Conservation (phyloP, 208 protist species). For the Leishmania major region DNA sequence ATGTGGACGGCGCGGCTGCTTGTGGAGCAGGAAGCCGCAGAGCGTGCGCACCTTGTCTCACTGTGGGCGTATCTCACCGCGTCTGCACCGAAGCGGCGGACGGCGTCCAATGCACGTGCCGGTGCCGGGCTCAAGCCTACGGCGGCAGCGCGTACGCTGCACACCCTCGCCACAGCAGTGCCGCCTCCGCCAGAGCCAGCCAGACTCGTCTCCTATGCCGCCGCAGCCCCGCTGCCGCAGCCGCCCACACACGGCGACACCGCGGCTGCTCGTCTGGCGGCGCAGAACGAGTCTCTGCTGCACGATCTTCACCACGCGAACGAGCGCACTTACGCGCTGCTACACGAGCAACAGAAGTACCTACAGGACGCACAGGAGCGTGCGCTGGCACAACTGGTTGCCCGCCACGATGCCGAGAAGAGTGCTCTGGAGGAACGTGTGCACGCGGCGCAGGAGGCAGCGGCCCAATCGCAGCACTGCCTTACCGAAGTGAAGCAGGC, state of each 20-base stretch:
- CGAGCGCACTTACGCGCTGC: conserved; percentile 4
- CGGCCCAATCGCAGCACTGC: background rate
- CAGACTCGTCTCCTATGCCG: background rate
- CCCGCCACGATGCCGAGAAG: conserved; percentile 31
- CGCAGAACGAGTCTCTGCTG: conserved; percentile 15
- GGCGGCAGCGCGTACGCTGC: background rate
- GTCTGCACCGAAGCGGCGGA: background rate
- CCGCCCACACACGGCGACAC: background rate
- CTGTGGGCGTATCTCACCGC: conserved; percentile 8
- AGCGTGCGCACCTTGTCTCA: conserved; percentile 14
- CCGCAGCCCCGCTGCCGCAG: background rate
- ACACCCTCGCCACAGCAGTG: background rate
- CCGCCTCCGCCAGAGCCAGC: background rate
- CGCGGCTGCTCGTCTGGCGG: conserved; percentile 11
- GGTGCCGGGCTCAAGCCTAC: background rate
- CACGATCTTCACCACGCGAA: conserved; percentile 4
- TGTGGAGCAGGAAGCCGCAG: conserved; percentile 27
- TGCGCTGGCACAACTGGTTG: conserved; percentile 23
- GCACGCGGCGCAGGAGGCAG: background rate
- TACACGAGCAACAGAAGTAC: conserved; percentile 13
- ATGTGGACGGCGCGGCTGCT: conserved; percentile 23
- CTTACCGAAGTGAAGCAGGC: background rate
- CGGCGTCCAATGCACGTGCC: background rate
- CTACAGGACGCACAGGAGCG: conserved; percentile 25
- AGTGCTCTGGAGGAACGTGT: conserved; percentile 7